phyloP scores from a whole-genome alignment of 441 rosid genomes.

The Populus hybrid region DNA sequence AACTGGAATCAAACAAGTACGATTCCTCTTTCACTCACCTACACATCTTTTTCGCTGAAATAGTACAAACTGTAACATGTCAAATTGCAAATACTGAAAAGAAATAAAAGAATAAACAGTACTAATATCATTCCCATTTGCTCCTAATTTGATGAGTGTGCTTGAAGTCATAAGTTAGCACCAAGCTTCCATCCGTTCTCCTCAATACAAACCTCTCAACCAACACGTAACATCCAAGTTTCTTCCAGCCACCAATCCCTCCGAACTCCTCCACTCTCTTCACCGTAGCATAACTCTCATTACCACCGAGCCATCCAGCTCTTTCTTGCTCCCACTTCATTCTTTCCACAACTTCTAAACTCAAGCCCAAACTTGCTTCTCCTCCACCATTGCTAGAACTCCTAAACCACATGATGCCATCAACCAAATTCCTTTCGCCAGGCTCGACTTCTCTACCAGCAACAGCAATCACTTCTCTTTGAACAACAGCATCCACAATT shows the following conservation, averaged over 20 bases:
- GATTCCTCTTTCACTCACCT: not conserved
- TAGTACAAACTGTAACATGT: not conserved
- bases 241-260: conserved; percentile 30
- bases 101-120: not conserved
- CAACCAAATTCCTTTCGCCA: conserved; percentile 15
- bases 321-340: too few species aligned
- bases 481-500: conserved; percentile 29
- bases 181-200: conserved; percentile 40
- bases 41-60: not conserved
- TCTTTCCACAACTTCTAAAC: conserved; percentile 34
- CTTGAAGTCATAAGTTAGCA: conserved; percentile 31
- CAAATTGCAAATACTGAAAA: not conserved
- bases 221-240: conserved; percentile 31
- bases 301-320: conserved; percentile 30
- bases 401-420: conserved; percentile 39
- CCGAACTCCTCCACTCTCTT: conserved; percentile 26
- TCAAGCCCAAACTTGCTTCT: conserved; percentile 32
- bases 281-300: conserved; percentile 9
- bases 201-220: conserved; percentile 42
- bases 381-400: conserved; percentile 12
- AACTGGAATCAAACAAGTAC: too few species aligned
- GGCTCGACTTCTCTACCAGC: conserved; percentile 20
- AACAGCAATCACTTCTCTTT: conserved; percentile 30
- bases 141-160: conserved; percentile 26
- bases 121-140: conserved; percentile 30